Conservation (phyloP, 768 basidiomycete genomes). For the Lactarius hengduanensis region DNA sequence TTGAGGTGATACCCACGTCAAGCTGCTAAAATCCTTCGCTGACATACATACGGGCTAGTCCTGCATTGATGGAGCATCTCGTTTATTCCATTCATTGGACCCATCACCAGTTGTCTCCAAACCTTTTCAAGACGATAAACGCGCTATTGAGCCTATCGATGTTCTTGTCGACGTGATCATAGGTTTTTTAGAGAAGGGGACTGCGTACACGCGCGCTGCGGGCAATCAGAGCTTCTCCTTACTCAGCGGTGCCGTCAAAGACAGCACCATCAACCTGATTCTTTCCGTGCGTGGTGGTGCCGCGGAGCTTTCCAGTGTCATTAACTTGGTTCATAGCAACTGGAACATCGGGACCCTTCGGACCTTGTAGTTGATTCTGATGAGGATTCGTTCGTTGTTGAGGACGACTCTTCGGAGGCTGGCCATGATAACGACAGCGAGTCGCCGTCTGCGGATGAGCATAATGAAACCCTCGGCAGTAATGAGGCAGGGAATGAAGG, state of each 20-base stretch:
- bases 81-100: conserved; percentile 46
- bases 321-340: conserved; percentile 57
- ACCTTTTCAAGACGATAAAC: conserved; percentile 35
- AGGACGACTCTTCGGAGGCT: conserved; percentile 36
- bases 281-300: conserved; percentile 57
- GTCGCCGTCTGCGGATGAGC: conserved; percentile 37
- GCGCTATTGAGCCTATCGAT: conserved; percentile 67
- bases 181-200: conserved; percentile 82
- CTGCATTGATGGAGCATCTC: conserved; percentile 56
- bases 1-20: conserved; percentile 51
- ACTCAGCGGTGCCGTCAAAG: conserved; percentile 62
- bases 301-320: conserved; percentile 2
- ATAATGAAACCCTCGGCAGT: conserved; percentile 40
- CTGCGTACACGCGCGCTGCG: conserved; percentile 73
- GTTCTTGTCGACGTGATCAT: conserved; percentile 87
- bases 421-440: conserved; percentile 37
- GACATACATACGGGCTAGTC: conserved; percentile 42
- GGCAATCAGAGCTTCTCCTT: conserved; percentile 79
- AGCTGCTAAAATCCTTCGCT: not conserved
- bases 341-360: conserved; percentile 66
- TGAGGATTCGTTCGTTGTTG: conserved; percentile 33
- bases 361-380: conserved; percentile 45
- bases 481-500: conserved; percentile 57
- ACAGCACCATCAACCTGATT: conserved; percentile 76
- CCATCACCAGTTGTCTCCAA: conserved; percentile 36